Base-by-base conservation (phyloP, 139 green algal genomes). In the Marvania coccoides region DNA sequence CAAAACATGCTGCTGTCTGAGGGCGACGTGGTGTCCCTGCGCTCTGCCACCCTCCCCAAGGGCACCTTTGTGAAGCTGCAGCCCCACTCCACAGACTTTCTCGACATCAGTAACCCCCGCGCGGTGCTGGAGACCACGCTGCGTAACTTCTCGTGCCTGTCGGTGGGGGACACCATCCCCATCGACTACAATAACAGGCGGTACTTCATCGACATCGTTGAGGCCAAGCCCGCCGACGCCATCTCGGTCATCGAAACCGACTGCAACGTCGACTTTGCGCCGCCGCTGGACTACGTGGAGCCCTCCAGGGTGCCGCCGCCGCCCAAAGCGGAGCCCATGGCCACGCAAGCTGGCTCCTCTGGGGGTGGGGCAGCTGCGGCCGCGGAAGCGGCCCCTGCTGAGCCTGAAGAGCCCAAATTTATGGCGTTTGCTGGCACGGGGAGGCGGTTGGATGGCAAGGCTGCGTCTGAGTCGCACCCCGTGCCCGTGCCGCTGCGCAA, bases 161-260 rank as follows among this genome's bases (percentile, higher is more conserved):
- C 74, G 58, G 68, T 79, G 30, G 89, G 87, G 2, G 92, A 98
- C 73, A 87, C 73, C 42, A 93, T 98, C 54, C 81, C 89, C 36
- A 83, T 99, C 14, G 72, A 92, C 65, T 99, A 99, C 85, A 99
- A 99, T 79, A 89, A 92, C 74, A 92, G 89, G 47, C 85, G 85
- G 35, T 98, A 96, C 71, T 95, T 91, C 75, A 95, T 96, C 42
- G 84, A 95, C 67, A 83, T 95, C 38, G 61, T 83, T 3, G 87
- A 93, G 66, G 79, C 85, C n/a, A 91, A 91, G 72, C 94, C 94
- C 5, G 70, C 40, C 2, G 53, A 76, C 10, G 94, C 94, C 10
- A 91, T 99, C 39, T 95, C 87, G 6, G 92, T 99, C 35, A 91
- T 99, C 19, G 94, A 99, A 70, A 98, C 93, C 1, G 94, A 99